These are phyloP conservation scores for Thalassiosira ordinaria DNA, from an alignment of 352 stramenopile genomes.

Conservation along the genomic window DNA sequence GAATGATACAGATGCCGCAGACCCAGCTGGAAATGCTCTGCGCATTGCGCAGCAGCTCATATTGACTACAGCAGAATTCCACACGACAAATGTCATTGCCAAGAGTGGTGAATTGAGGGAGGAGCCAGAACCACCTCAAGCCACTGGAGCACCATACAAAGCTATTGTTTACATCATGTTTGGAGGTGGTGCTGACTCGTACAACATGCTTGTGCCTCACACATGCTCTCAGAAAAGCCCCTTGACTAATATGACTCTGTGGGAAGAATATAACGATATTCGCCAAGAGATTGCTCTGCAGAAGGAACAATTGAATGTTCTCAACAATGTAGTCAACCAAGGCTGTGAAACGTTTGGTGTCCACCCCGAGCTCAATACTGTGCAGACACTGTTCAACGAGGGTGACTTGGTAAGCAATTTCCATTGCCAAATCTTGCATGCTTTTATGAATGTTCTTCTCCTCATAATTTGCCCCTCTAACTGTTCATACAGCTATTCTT, in stretches of 20 bases:
- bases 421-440: no score
- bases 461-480: neutral
- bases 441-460: constrained; percentile 62
- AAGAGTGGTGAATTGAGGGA: constrained; percentile 31
- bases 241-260: no score
- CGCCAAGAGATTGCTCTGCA: constrained; percentile 49
- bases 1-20: constrained; percentile 14
- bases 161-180: constrained; percentile 71
- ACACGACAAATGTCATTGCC: constrained; percentile 69
- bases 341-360: constrained; percentile 71
- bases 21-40: constrained; percentile 37
- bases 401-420: no score
- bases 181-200: constrained; percentile 72
- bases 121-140: constrained; percentile 15
- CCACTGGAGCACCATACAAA: constrained; percentile 52
- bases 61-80: constrained; percentile 71
- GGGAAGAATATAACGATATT: constrained; percentile 55
- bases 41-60: constrained; percentile 31
- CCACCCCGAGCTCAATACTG: constrained; percentile 52
- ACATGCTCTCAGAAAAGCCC: no score
- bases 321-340: constrained; percentile 43
- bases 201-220: constrained; percentile 67
- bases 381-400: constrained; percentile 76
- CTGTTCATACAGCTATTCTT: no score
- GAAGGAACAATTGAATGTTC: constrained; percentile 36